phyloP scores from a whole-genome alignment of 169 alveolate genomes.

The Amoebophrya sp. region DNA sequence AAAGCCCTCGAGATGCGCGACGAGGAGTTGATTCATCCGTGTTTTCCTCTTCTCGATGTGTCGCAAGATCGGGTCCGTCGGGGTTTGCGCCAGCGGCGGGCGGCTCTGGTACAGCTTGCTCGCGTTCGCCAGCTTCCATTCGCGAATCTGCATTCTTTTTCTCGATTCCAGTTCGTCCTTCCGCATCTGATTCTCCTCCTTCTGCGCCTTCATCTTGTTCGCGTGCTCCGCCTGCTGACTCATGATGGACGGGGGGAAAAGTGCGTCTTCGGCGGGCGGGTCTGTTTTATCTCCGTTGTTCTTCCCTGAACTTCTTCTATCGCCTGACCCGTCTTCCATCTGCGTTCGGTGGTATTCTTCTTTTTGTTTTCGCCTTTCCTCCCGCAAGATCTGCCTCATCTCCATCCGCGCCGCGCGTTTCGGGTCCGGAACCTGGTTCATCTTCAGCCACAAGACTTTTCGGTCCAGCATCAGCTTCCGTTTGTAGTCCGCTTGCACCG shows the following conservation, averaged over 20 bases:
- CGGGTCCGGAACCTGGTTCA: not conserved
- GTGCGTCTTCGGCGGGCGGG: no score
- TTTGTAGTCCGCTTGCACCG: not conserved
- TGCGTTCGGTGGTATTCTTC: no score
- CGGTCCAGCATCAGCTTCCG: conserved; percentile 9
- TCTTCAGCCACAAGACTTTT: not conserved
- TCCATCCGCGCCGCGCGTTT: not conserved
- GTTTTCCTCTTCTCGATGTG: not conserved
- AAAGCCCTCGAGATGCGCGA: not conserved
- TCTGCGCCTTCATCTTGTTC: not conserved
- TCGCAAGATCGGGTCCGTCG: not conserved
- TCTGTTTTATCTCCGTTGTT: no score
- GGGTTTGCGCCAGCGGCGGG: not conserved
- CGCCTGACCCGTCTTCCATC: no score
- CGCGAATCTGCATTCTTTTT: not conserved
- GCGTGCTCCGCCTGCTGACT: not conserved
- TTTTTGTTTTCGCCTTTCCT: not conserved
- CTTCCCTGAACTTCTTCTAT: no score
- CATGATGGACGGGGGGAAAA: no score
- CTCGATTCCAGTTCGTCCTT: not conserved
- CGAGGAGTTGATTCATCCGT: not conserved
- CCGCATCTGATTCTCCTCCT: not conserved
- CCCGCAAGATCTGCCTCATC: not conserved
- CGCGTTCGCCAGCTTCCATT: not conserved
- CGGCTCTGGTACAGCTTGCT: not conserved